phyloP scores from a whole-genome alignment of 176 grass and related monocot genomes.

The Microstegium vimineum region DNA sequence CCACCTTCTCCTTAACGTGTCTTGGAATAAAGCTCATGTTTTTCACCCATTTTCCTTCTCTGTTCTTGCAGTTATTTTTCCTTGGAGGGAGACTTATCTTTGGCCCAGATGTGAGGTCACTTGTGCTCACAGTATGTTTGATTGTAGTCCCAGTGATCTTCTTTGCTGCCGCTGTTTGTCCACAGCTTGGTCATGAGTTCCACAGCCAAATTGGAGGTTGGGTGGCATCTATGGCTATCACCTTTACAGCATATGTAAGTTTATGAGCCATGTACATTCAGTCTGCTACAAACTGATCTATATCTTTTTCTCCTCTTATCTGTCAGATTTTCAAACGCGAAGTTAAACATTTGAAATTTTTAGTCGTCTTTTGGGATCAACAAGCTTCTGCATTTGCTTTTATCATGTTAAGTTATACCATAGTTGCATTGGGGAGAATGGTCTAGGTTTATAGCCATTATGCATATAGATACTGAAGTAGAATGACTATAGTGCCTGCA shows the following conservation, averaged over 20 bases:
- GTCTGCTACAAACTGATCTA: neutral
- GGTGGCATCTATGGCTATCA: conserved; percentile 39
- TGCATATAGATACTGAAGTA: neutral
- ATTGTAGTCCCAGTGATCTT: conserved; percentile 56
- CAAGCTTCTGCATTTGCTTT: neutral
- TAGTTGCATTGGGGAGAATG: neutral
- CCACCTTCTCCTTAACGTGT: neutral
- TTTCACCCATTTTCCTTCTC: neutral
- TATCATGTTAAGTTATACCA: neutral
- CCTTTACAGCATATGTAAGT: conserved; percentile 71
- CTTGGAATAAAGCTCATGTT: neutral
- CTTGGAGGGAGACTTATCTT: conserved; percentile 78
- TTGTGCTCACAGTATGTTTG: conserved; percentile 60
- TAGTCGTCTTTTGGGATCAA: neutral
- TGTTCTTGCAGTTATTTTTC: conserved; percentile 60
- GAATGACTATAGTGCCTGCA: neutral
- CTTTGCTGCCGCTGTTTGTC: conserved; percentile 54
- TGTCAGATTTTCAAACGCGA: neutral
- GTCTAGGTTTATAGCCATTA: neutral
- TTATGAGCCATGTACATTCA: conserved; percentile 3
- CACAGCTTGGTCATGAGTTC: conserved; percentile 45
- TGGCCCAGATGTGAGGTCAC: conserved; percentile 70
- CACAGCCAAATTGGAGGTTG: conserved; percentile 45
- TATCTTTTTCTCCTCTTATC: neutral
- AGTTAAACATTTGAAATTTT: neutral